Base-by-base conservation (phyloP, 2,329 filamentous ascomycete species). In the Colletotrichum incanum region DNA sequence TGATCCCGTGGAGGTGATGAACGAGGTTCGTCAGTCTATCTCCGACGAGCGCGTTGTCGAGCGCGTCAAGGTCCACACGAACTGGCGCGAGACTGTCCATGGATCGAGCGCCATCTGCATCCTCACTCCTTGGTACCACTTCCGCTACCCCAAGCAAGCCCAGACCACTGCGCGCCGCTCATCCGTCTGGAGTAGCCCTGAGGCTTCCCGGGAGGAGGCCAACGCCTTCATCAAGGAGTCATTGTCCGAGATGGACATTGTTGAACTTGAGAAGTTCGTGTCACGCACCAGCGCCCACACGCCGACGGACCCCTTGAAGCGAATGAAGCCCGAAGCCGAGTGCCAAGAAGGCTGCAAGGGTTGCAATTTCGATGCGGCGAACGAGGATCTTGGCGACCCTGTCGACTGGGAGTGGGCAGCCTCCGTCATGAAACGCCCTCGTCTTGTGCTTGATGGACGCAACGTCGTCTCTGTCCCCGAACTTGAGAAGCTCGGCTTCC, bases 21-120 rank as follows among this genome's bases (percentile, higher is more conserved):
- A 83, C 43, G 87, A 90, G 81, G 87, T 90, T 69, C 82, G 84
- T 76, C 76, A 82, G 50, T 81, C 77, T 54, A 86, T 85, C 77
- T 84, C 86, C 54, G 87, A 87, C 47, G 79, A 89, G 54, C 81
- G 89, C 71, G 86, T 89, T n/a, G 89, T 87, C 62, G 87, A 89
- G 71, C 88, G 87, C 73, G 86, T 89, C 76, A 87, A 89, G 81
- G 89, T 89, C 79, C 83, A 84, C 64, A 85, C 83, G 75, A 81
- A 82, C 59, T 74, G 74, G 73, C 63, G 77, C 37, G 60, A 75
- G 58, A 61, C 76, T n/a, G 68, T 72, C 18, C 69, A 72, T 31
- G 58, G 71, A 54, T 65, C 66, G 34, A 71, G 86, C 59, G 87
- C 86, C 0, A 79, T 88, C 6, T 80, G 88, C 34, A 82, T 89